Evolutionary conservation across 2,329 filamentous ascomycete genomes (phyloP).

Genomic region (Nigrospora sphaerica): DNA sequence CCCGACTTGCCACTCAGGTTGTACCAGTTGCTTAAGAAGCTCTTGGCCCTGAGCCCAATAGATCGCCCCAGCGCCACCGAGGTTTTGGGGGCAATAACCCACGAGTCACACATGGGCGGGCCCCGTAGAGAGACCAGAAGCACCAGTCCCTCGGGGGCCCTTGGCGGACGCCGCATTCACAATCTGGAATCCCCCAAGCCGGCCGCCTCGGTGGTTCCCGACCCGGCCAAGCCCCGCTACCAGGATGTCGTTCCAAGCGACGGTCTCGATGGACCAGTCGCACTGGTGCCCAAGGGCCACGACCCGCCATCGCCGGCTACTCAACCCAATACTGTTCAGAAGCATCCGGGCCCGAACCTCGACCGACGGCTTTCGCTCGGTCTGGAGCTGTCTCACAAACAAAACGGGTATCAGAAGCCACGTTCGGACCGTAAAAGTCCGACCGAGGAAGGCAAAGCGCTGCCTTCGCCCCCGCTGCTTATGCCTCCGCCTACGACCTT

Average conservation of each 20-base stretch:
- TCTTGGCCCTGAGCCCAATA: conserved; percentile 70
- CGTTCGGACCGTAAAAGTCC: conserved; percentile 20
- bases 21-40: conserved; percentile 73
- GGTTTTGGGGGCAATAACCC: conserved; percentile 71
- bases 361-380: conserved; percentile 23
- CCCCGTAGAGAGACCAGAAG: conserved; percentile 25
- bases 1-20: conserved; percentile 80
- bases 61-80: conserved; percentile 80
- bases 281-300: no score
- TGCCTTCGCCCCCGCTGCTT: conserved; percentile 30
- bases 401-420: conserved; percentile 24
- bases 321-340: conserved; percentile 21
- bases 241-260: conserved; percentile 9
- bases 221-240: conserved; percentile 21
- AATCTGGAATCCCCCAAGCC: conserved; percentile 47
- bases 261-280: neutral
- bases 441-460: conserved; percentile 7
- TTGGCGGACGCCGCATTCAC: conserved; percentile 42
- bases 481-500: conserved; percentile 40
- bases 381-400: conserved; percentile 33
- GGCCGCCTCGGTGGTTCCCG: conserved; percentile 40
- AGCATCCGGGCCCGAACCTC: conserved; percentile 20
- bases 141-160: conserved; percentile 28
- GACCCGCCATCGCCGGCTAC: conserved; percentile 19
- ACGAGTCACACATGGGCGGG: conserved; percentile 46